A percentile compares a stretch with the other conserved stretches of the same genome.
Conservation (phyloP, 1,284 basidiomycete species). For the Macrocybe sp. region DNA sequence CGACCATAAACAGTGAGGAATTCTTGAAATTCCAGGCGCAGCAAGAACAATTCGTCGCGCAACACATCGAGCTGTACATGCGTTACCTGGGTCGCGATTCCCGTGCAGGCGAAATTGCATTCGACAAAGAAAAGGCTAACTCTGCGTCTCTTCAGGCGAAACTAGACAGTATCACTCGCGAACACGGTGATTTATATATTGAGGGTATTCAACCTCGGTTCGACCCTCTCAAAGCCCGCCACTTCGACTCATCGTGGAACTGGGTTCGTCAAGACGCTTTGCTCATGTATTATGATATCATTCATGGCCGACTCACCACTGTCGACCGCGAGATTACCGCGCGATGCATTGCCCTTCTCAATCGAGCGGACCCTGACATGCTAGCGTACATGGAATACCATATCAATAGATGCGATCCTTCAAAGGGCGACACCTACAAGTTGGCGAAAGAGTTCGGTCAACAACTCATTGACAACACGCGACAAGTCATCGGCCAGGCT, state of each 20-base stretch:
- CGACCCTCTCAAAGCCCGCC: conserved; percentile 92
- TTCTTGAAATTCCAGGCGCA: conserved; percentile 95
- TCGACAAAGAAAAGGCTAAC: conserved; percentile 81
- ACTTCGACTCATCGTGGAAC: conserved; percentile 99
- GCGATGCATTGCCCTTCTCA: conserved; percentile 95
- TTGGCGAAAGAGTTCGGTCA: conserved; percentile 97
- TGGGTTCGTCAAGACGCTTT: conserved; percentile 97
- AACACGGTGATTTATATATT: conserved; percentile 91
- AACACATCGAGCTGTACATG: conserved; percentile 95
- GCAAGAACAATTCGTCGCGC: conserved; percentile 88
- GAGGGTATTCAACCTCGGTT: conserved; percentile 94
- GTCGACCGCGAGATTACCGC: conserved; percentile 96
- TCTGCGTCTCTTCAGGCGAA: conserved; percentile 75
- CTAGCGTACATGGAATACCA: conserved; percentile 95
- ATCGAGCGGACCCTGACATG: conserved; percentile 90
- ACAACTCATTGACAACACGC: conserved; percentile 92
- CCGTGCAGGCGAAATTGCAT: conserved; percentile 85
- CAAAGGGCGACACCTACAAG: conserved; percentile 86
- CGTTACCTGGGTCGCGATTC: conserved; percentile 94
- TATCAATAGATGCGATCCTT: conserved; percentile 81
- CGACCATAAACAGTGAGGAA: conserved; percentile 95
- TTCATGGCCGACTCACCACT: conserved; percentile 89
- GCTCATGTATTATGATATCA: conserved; percentile 96
- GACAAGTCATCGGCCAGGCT: conserved; percentile 76
- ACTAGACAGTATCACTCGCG: conserved; percentile 83